phyloP scores from a whole-genome alignment of 768 basidiomycete species.

The Ephemerocybe angulata region DNA sequence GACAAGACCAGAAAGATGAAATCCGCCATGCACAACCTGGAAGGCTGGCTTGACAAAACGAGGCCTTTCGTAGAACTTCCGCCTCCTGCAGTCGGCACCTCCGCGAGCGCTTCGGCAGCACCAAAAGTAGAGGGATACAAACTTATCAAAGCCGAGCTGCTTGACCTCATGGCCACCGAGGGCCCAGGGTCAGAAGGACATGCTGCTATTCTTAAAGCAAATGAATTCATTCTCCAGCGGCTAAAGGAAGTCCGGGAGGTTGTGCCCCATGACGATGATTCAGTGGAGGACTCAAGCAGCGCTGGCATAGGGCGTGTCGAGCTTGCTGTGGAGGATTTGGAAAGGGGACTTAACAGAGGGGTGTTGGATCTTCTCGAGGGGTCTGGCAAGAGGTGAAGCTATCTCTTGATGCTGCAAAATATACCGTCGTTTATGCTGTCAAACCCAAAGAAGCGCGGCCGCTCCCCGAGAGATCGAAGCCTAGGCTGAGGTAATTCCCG shows the following conservation, averaged over 20 bases:
- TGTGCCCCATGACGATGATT: constrained; percentile 33
- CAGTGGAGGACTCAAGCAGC: constrained; percentile 9
- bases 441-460: not conserved
- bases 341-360: constrained; percentile 23
- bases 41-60: constrained; percentile 37
- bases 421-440: constrained; percentile 5
- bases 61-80: not conserved
- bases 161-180: constrained; percentile 29
- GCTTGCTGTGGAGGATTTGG: constrained; percentile 37
- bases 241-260: constrained; percentile 50
- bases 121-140: constrained; percentile 31
- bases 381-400: constrained; percentile 25
- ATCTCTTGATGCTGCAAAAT: constrained; percentile 10
- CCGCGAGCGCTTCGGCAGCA: not conserved
- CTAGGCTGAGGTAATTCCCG: constrained; percentile 1
- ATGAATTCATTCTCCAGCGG: constrained; percentile 46
- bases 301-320: constrained; percentile 46
- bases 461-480: no score
- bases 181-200: constrained; percentile 18
- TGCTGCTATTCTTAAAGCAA: constrained; percentile 42
- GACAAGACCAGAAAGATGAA: constrained; percentile 56
- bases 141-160: constrained; percentile 32
- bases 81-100: not conserved
- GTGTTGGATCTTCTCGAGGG: constrained; percentile 48
- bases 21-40: constrained; percentile 44